phyloP scores from a whole-genome alignment of 495 filamentous ascomycete genomes.

The Cudoniella acicularis region DNA sequence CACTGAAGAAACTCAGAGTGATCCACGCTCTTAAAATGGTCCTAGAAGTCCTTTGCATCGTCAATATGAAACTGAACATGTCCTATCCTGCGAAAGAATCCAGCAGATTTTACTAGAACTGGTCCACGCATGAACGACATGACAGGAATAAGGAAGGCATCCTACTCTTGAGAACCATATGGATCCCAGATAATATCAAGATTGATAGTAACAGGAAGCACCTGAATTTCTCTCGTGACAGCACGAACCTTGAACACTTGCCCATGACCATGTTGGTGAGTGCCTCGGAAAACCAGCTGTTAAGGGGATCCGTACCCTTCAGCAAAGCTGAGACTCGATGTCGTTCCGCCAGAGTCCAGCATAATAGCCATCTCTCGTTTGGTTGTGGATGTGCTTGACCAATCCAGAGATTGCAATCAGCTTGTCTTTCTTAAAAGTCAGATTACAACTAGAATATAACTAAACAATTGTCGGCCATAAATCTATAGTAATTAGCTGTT shows the following conservation, averaged over 20 bases:
- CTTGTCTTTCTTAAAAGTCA: slow-evolving; percentile 3
- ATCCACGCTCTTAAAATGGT: too few relatives aligned
- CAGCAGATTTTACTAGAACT: too few relatives aligned
- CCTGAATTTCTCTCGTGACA: too few relatives aligned
- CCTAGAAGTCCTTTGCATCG: too few relatives aligned
- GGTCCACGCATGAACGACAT: too few relatives aligned
- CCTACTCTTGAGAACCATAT: too few relatives aligned
- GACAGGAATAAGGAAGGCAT: too few relatives aligned
- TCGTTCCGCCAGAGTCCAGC: not conserved
- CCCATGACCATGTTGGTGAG: slow-evolving; percentile 6
- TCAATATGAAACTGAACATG: too few relatives aligned
- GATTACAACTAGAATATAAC: not conserved
- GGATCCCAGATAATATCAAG: too few relatives aligned
- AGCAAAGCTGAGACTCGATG: not conserved
- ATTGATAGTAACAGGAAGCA: too few relatives aligned
- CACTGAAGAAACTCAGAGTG: too few relatives aligned
- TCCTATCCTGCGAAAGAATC: too few relatives aligned
- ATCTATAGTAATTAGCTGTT: not conserved
- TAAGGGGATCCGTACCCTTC: not conserved
- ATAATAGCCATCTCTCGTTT: not conserved
- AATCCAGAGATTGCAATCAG: slow-evolving; percentile 6
- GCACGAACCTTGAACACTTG: not conserved
- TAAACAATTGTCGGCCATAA: not conserved
- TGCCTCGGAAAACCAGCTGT: not conserved
- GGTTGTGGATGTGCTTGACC: not conserved